Conservation (phyloP, 495 filamentous ascomycete species). For the Hypoxylon intermedium region DNA sequence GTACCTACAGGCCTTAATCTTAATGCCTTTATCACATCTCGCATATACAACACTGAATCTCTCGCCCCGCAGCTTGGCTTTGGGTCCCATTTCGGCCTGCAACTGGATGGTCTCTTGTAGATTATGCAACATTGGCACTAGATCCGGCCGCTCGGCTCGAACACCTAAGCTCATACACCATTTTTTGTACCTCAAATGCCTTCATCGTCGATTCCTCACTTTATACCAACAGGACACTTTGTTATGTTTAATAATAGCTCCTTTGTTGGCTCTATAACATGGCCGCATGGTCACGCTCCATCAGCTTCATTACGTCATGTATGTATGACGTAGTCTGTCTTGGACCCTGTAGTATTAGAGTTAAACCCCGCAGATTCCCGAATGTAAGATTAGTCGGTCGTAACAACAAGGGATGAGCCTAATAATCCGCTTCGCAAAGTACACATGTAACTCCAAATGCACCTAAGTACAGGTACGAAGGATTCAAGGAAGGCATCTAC, state of each 20-base stretch:
- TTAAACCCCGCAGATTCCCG: conserved; percentile 4
- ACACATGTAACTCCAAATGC: too few relatives aligned
- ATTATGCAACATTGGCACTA: conserved; percentile 7
- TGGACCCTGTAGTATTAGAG: conserved; percentile 5
- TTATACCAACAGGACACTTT: background rate
- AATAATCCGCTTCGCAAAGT: background rate
- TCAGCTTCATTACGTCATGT: conserved; percentile 30
- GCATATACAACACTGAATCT: background rate
- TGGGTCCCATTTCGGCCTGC: background rate
- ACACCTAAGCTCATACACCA: background rate
- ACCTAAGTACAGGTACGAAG: too few relatives aligned
- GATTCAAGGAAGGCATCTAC: too few relatives aligned
- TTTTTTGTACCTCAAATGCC: background rate
- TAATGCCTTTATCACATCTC: conserved; percentile 5
- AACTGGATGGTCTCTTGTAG: conserved; percentile 1
- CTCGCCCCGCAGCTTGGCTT: conserved; percentile 2
- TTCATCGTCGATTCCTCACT: background rate
- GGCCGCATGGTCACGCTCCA: background rate
- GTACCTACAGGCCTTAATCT: background rate
- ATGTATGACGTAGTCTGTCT: conserved; percentile 25
- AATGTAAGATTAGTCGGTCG: conserved; percentile 7
- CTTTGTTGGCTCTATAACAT: background rate
- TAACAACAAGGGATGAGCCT: background rate
- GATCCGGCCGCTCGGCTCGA: background rate
- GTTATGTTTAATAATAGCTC: background rate